A percentile compares a stretch with the other conserved stretches of the same genome.
Conservation (phyloP, 208 protist genomes). For the Wallacemonas sp. region DNA sequence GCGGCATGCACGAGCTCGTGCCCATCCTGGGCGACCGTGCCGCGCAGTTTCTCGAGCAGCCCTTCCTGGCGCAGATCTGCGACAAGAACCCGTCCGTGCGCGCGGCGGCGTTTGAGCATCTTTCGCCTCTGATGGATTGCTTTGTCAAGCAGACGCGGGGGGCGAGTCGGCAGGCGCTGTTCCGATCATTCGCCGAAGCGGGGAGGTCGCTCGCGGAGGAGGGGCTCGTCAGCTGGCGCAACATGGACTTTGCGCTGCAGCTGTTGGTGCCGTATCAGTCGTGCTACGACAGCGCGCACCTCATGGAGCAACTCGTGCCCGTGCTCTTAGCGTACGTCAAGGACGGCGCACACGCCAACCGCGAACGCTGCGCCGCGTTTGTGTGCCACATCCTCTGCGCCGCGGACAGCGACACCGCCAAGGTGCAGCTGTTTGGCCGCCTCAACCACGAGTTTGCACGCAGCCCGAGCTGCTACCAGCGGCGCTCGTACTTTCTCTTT, state of each 20-base stretch:
- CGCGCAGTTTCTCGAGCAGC: slow-evolving; percentile 55
- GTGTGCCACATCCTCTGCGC: slow-evolving; percentile 50
- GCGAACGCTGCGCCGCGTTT: slow-evolving; percentile 61
- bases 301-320: slow-evolving; percentile 75
- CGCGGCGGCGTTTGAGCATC: slow-evolving; percentile 52
- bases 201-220: slow-evolving; percentile 42
- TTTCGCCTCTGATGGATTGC: slow-evolving; percentile 64
- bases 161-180: slow-evolving; percentile 44
- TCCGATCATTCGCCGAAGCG: slow-evolving; percentile 46
- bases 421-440: slow-evolving; percentile 80
- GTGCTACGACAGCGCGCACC: slow-evolving; percentile 47
- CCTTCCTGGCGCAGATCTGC: slow-evolving; percentile 67
- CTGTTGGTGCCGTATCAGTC: slow-evolving; percentile 60
- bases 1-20: slow-evolving; percentile 87
- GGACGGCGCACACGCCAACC: slow-evolving; percentile 60
- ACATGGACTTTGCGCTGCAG: slow-evolving; percentile 63
- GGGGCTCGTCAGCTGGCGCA: slow-evolving; percentile 67
- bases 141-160: slow-evolving; percentile 55
- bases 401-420: slow-evolving; percentile 40
- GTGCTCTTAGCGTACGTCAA: slow-evolving; percentile 60
- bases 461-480: slow-evolving; percentile 64
- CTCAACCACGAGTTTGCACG: slow-evolving; percentile 86
- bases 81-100: slow-evolving; percentile 64
- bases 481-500: slow-evolving; percentile 72
- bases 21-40: slow-evolving; percentile 66